Conservation (phyloP, 2,329 filamentous ascomycete species). For the Colletotrichum neosansevieriae region DNA sequence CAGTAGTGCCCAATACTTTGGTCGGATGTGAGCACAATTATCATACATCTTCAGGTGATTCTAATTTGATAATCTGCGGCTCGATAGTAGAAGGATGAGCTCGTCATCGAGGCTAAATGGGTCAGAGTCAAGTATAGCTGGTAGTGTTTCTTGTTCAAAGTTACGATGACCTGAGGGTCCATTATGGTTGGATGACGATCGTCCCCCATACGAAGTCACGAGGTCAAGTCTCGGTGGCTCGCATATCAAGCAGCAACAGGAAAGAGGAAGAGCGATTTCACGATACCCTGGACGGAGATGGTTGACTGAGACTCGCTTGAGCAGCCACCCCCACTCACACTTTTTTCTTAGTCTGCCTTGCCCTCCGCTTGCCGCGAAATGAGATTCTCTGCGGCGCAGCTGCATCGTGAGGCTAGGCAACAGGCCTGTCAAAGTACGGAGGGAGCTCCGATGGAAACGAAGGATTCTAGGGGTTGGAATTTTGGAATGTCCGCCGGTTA, state of each 20-base stretch:
- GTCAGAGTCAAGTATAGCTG: not conserved
- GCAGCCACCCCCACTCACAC: constrained; percentile 12
- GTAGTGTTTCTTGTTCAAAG: no score
- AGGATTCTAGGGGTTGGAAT: not conserved
- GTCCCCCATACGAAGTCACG: not conserved
- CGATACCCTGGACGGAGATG: not conserved
- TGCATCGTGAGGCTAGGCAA: constrained; percentile 11
- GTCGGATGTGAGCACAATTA: not conserved
- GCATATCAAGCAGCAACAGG: not conserved
- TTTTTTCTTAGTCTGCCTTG: constrained; percentile 3
- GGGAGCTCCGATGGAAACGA: not conserved
- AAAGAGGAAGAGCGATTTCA: not conserved
- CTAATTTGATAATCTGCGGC: no score
- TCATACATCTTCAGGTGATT: no score
- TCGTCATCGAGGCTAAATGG: not conserved
- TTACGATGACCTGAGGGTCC: no score
- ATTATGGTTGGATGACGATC: constrained; percentile 7
- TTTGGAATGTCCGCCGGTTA: no score
- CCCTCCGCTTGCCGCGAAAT: constrained; percentile 15
- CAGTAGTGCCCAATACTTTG: constrained; percentile 4
- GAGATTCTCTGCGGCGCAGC: constrained; percentile 19
- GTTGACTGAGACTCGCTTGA: constrained; percentile 22
- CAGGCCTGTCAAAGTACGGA: not conserved
- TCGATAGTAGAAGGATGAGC: not conserved
- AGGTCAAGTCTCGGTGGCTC: not conserved